Evolutionary conservation across 257 asterid genomes (phyloP).

Genomic region (Orobanche coerulescens): DNA sequence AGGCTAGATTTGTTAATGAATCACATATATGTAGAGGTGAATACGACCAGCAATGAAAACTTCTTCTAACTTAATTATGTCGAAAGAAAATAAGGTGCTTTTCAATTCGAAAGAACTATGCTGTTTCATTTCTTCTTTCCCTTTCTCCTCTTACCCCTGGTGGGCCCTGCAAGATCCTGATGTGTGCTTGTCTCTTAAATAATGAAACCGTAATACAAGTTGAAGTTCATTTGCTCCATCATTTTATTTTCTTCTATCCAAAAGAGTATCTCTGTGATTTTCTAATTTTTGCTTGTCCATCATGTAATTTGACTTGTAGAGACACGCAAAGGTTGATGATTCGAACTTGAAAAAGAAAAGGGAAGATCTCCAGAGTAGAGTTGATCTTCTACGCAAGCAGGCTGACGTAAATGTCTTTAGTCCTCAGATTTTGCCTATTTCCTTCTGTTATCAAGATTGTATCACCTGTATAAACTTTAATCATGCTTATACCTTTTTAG

Average conservation of each 20-base stretch:
- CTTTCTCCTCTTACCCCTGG: background rate
- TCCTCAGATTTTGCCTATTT: slow-evolving; percentile 7
- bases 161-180: slow-evolving; percentile 3
- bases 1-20: too few relatives aligned
- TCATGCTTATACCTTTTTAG: slow-evolving; percentile 30
- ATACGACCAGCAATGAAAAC: too few relatives aligned
- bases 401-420: slow-evolving; percentile 49
- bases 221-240: slow-evolving; percentile 6
- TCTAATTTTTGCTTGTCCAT: slow-evolving; percentile 2
- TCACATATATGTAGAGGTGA: too few relatives aligned
- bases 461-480: slow-evolving; percentile 20
- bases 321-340: slow-evolving; percentile 57
- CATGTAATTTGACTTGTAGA: slow-evolving; percentile 40
- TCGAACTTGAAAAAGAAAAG: slow-evolving; percentile 52
- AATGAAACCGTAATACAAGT: background rate
- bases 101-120: too few relatives aligned
- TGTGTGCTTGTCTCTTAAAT: background rate
- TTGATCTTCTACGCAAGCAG: slow-evolving; percentile 87
- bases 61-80: too few relatives aligned
- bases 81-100: too few relatives aligned
- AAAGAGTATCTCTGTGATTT: slow-evolving; percentile 16
- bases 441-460: slow-evolving; percentile 18
- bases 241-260: slow-evolving; percentile 17
- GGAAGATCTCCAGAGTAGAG: slow-evolving; percentile 85
- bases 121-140: too few relatives aligned